Evolutionary conservation across 2,329 filamentous ascomycete genomes (phyloP).

Genomic region (Colletotrichum spinosum): DNA sequence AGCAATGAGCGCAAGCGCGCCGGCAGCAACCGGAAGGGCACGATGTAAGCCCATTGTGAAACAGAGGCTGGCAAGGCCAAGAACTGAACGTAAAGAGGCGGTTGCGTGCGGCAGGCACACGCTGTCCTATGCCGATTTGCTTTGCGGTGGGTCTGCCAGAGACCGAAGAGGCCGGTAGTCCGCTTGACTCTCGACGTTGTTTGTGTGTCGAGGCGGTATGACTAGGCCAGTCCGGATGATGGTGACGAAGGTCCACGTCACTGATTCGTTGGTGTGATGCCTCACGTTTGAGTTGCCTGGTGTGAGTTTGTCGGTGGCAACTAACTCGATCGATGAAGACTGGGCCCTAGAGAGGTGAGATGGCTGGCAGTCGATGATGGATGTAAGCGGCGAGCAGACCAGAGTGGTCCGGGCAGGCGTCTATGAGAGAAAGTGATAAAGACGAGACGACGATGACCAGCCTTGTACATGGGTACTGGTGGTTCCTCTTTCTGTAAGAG

Average conservation of each 20-base stretch:
- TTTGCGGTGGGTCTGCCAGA: conserved; percentile 31
- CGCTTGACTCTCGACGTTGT: conserved; percentile 23
- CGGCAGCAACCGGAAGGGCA: conserved; percentile 50
- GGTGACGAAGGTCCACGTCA: conserved; percentile 3
- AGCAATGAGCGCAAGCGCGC: conserved; percentile 50
- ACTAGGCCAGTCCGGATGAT: conserved; percentile 1
- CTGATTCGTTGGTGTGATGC: conserved; percentile 11
- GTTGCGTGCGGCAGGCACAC: conserved; percentile 4
- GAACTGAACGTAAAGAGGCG: conserved; percentile 6
- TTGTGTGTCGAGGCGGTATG: background rate
- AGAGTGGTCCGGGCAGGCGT: conserved; percentile 12
- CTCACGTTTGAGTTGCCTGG: background rate
- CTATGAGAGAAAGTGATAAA: conserved; percentile 17
- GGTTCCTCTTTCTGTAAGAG: conserved; percentile 26
- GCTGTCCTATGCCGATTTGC: background rate
- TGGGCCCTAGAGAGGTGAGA: conserved; percentile 16
- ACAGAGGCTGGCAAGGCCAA: conserved; percentile 26
- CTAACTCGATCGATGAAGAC: conserved; percentile 24
- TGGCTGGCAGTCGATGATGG: conserved; percentile 9
- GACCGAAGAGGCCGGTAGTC: conserved; percentile 23
- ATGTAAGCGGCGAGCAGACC: conserved; percentile 17
- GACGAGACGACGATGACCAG: conserved; percentile 36
- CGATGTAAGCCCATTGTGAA: conserved; percentile 49
- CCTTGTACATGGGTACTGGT: conserved; percentile 37
- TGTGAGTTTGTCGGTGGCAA: background rate